These are phyloP conservation scores for Lodderomyces pseudojiufengensis DNA, from an alignment of 1,139 yeast species.

Conservation along the genomic window DNA sequence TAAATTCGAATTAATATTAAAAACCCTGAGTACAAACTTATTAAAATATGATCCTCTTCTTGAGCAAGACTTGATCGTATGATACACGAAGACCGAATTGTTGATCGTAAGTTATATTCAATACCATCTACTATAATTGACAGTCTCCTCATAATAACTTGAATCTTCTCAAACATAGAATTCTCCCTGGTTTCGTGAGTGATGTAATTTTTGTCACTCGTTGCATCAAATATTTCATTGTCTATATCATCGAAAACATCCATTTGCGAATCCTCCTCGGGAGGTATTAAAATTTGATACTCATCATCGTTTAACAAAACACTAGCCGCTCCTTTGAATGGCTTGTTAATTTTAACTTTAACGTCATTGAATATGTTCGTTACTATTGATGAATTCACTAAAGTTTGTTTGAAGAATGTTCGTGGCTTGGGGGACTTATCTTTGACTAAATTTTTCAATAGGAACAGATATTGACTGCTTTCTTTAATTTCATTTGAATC, in stretches of 20 bases:
- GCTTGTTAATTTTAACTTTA: conserved; percentile 30
- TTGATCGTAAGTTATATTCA: conserved; percentile 31
- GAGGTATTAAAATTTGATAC: conserved; percentile 34
- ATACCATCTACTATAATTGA: conserved; percentile 34
- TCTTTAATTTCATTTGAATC: no score
- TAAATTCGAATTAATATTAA: conserved; percentile 35
- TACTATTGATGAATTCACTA: conserved; percentile 36
- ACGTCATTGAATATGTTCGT: conserved; percentile 31
- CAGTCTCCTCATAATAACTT: conserved; percentile 32
- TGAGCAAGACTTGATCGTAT: conserved; percentile 17
- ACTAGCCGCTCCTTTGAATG: conserved; percentile 32
- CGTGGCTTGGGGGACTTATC: conserved; percentile 1
- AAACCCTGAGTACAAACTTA: conserved; percentile 42
- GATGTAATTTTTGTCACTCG: neutral
- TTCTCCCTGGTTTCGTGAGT: neutral
- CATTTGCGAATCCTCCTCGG: conserved; percentile 39
- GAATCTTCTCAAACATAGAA: conserved; percentile 12
- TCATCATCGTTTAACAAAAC: conserved; percentile 37
- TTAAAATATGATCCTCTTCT: conserved; percentile 42
- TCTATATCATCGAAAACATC: conserved; percentile 33
- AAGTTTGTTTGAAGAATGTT: conserved; percentile 31
- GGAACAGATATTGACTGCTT: no score
- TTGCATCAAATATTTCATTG: conserved; percentile 16
- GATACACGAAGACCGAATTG: conserved; percentile 36
- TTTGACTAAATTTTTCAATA: no score